These are phyloP conservation scores for Phytopythium litorale DNA, from an alignment of 352 stramenopile genomes.

Conservation along the genomic window DNA sequence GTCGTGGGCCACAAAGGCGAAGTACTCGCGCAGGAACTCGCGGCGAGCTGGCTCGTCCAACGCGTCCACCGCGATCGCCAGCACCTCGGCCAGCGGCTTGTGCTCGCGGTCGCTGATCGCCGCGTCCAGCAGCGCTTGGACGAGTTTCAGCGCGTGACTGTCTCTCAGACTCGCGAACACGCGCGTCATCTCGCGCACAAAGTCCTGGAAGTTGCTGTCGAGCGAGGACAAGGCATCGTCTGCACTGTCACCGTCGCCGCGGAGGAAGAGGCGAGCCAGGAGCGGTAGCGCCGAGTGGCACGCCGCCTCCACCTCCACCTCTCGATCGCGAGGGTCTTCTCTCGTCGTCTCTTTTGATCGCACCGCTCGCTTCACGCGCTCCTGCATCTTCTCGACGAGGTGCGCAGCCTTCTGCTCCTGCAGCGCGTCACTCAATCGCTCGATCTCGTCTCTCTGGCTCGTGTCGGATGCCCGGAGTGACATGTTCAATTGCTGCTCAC, in stretches of 20 bases:
- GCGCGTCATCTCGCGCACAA: conserved; percentile 39
- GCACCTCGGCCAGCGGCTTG: conserved; percentile 29
- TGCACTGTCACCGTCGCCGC: background rate
- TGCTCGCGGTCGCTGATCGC: conserved; percentile 33
- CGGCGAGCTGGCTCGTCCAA: conserved; percentile 36
- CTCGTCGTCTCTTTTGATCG: background rate
- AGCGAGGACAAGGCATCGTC: background rate
- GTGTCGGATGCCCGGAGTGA: conserved; percentile 10
- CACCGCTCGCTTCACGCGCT: background rate
- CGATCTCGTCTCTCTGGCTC: conserved; percentile 21
- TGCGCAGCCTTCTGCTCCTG: conserved; percentile 28
- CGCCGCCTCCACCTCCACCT: background rate
- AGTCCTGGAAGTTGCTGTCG: conserved; percentile 24
- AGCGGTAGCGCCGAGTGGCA: conserved; percentile 1
- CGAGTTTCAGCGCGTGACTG: conserved; percentile 31
- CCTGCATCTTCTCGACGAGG: conserved; percentile 20
- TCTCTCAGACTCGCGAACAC: conserved; percentile 36
- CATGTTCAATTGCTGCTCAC: conserved; percentile 20
- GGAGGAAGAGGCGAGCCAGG: background rate
- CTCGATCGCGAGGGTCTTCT: background rate
- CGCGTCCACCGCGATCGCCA: conserved; percentile 39
- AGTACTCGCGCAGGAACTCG: conserved; percentile 54
- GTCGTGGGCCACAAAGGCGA: conserved; percentile 36
- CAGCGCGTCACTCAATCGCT: conserved; percentile 34
- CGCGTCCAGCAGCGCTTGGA: conserved; percentile 31